Evolutionary conservation across 2,329 filamentous ascomycete genomes (phyloP).

Genomic region (Blastomyces silverae): DNA sequence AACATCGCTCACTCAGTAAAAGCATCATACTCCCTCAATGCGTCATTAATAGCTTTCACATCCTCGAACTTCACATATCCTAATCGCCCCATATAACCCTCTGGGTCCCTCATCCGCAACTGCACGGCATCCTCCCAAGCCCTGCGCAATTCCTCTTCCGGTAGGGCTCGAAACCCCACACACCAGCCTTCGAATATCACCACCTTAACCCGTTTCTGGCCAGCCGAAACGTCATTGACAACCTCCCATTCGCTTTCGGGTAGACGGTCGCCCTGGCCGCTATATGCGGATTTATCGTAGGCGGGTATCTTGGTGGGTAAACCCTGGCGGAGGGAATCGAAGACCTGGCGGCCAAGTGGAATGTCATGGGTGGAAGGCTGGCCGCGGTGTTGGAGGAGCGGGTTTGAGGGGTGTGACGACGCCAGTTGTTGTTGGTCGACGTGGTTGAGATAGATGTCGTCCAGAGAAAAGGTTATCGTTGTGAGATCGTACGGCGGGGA

Average conservation of each 20-base stretch:
- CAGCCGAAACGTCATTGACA: conserved; percentile 34
- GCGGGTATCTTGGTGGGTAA: conserved; percentile 57
- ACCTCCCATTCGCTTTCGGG: conserved; percentile 57
- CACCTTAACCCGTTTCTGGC: conserved; percentile 46
- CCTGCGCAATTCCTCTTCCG: conserved; percentile 49
- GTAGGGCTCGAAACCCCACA: conserved; percentile 67
- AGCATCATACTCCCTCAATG: conserved; percentile 52
- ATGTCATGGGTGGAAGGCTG: conserved; percentile 81
- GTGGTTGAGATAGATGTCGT: conserved; percentile 81
- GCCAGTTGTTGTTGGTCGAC: conserved; percentile 60
- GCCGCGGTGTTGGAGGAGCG: conserved; percentile 71
- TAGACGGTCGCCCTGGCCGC: conserved; percentile 68
- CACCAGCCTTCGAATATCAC: conserved; percentile 89
- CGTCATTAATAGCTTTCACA: conserved; percentile 54
- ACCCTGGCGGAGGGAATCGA: conserved; percentile 51
- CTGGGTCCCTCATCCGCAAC: conserved; percentile 39
- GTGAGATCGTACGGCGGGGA: conserved; percentile 52
- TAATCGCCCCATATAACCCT: conserved; percentile 46
- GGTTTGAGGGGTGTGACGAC: conserved; percentile 59
- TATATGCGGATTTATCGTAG: conserved; percentile 77
- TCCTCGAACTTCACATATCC: conserved; percentile 51
- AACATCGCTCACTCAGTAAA: conserved; percentile 45
- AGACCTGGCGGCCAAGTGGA: conserved; percentile 55
- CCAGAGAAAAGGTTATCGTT: conserved; percentile 70
- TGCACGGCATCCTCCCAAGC: conserved; percentile 47